Evolutionary conservation across 208 protist genomes (phyloP), one percentile per base, ranked within the genome.

Genomic region (Trypanosoma conorhini): DNA sequence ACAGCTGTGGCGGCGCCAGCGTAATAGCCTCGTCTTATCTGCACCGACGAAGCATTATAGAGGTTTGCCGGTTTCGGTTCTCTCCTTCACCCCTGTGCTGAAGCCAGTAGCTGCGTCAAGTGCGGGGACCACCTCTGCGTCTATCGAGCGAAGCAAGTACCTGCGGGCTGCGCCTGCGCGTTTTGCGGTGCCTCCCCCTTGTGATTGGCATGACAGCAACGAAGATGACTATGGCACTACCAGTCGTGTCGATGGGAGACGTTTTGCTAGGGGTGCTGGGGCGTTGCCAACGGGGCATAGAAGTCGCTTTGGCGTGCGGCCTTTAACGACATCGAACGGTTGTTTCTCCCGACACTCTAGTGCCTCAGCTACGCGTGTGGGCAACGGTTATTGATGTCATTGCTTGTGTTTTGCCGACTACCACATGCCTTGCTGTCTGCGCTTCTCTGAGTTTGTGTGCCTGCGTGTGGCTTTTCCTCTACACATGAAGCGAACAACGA

Each of bases 1-100:
- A 38, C 80, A 85, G 51, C 80, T 81, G 4, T 72, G 79, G 40
- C 79, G 77, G 30, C 60, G 70, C 9, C 76, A 79, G 3, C 80
- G 76, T 13, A 72, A 77, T 4, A 56, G 42, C 46, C 22, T n/a
- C 17, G 5, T 30, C 17, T 48, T 31, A 26, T 48, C 30, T 4
- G 5, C 26, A 30, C 10, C 22, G 15, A 55, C 55, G 30, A 70
- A 61, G 52, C 65, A 70, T 31, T 31, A 40, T 59, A 58, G n/a
- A 21, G 19, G n/a, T 50, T n/a, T 48, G 22, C 51, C 63, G 19
- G 2, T 44, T 30, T 57, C 63, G 5, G 26, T 59, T 30, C 33
- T 68, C 7, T 68, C 63, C 35, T 68, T 48, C 55, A 50, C 63
- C 28, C 33, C 63, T 31, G 33, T 26, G 17, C 8, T 4, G 1